Evolutionary conservation across 2,329 filamentous ascomycete species (phyloP).

Genomic region (Neonectria magnoliae): DNA sequence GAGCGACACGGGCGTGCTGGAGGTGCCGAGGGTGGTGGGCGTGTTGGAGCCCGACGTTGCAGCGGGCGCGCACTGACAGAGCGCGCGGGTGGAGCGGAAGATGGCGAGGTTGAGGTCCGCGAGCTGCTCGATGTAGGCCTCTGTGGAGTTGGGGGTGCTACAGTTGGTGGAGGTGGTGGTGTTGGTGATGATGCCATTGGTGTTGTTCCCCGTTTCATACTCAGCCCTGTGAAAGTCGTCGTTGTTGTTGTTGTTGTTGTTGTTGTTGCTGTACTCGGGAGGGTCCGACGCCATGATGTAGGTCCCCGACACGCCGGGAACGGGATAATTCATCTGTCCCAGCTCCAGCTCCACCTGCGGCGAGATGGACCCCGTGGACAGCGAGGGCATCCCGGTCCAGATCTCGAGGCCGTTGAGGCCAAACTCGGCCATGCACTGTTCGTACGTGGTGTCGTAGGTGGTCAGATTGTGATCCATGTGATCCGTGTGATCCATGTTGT

Average conservation of each 20-base stretch:
- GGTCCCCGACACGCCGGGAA: neutral
- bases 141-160: neutral
- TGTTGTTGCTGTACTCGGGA: neutral
- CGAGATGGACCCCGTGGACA: neutral
- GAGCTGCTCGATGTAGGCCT: neutral
- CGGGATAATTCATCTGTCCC: neutral
- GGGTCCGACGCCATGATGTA: neutral
- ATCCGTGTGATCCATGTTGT: too few species aligned
- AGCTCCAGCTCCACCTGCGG: neutral
- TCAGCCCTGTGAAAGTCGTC: neutral
- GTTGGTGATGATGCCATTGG: neutral
- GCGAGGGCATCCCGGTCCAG: neutral
- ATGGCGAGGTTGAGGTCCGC: slow-evolving; percentile 1
- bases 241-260: neutral
- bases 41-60: neutral
- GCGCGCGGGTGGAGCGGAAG: neutral
- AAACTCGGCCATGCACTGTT: slow-evolving; percentile 1
- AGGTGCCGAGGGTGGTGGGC: neutral
- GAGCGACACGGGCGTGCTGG: neutral
- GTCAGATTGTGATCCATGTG: too few species aligned
- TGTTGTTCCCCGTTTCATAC: neutral
- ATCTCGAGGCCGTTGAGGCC: neutral
- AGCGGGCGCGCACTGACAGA: neutral
- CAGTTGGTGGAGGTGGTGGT: neutral
- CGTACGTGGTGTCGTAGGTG: neutral